Conservation (phyloP, 345 rosid genomes). For the Limnanthes douglasii region DNA sequence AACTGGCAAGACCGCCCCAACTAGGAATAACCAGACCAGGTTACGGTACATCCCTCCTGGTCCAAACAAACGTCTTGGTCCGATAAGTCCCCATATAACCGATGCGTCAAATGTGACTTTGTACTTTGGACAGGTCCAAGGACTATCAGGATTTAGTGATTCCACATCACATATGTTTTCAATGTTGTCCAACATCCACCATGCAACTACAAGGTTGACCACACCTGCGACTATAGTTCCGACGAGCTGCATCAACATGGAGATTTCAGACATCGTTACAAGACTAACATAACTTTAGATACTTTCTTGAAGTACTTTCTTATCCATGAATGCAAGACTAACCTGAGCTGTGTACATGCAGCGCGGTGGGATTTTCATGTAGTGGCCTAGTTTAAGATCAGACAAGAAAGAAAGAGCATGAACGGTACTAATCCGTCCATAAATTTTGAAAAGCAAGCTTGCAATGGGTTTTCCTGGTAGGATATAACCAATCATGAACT, state of each 20-base stretch:
- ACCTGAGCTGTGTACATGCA: conserved; percentile 98
- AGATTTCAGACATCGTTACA: no score
- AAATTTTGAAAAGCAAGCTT: conserved; percentile 87
- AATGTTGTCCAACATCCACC: conserved; percentile 99
- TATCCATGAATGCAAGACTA: no score
- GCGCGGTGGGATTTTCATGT: conserved; percentile 98
- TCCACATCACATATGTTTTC: conserved; percentile 73
- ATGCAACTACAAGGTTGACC: conserved; percentile 87
- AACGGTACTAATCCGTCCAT: conserved; percentile 84
- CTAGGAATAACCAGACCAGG: conserved; percentile 87
- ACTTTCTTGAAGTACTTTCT: no score
- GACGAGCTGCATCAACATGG: conserved; percentile 30
- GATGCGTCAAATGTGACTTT: conserved; percentile 94
- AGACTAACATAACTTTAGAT: no score
- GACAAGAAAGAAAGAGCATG: conserved; percentile 96
- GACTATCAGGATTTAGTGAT: conserved; percentile 63
- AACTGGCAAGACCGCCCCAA: conserved; percentile 88
- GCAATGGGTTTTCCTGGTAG: conserved; percentile 94
- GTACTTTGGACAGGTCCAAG: conserved; percentile 99
- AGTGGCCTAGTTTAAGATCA: conserved; percentile 97
- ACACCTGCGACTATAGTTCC: conserved; percentile 72
- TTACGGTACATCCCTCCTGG: conserved; percentile 87
- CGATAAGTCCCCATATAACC: conserved; percentile 94
- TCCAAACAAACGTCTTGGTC: conserved; percentile 79
- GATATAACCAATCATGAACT: conserved; percentile 88